Conservation (phyloP, 306 rosid genomes). For the Phaseolus lunatus region DNA sequence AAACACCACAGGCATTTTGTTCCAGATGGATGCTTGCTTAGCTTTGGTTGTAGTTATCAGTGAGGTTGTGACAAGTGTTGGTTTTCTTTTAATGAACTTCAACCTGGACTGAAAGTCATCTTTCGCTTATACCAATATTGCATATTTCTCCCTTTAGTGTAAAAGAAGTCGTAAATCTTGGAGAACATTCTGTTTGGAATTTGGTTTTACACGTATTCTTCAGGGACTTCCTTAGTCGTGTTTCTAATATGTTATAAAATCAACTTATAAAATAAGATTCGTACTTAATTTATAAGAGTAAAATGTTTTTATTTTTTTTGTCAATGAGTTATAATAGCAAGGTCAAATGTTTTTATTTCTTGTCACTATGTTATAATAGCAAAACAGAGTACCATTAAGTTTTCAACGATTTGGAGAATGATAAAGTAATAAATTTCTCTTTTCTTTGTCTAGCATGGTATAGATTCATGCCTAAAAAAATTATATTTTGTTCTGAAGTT, state of each 20-base stretch:
- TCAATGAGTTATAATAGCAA: too few relatives aligned
- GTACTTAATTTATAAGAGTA: too few relatives aligned
- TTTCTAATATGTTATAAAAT: too few relatives aligned
- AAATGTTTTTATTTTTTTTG: too few relatives aligned
- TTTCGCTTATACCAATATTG: not conserved
- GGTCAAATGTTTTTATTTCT: too few relatives aligned
- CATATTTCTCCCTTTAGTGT: not conserved
- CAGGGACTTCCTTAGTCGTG: not conserved
- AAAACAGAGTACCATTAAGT: not conserved
- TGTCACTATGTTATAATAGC: too few relatives aligned
- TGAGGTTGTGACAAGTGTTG: not conserved
- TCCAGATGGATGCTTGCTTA: too few relatives aligned
- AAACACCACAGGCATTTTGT: too few relatives aligned
- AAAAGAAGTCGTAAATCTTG: not conserved
- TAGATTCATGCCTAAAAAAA: not conserved
- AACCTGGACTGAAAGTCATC: not conserved
- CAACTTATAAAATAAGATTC: too few relatives aligned
- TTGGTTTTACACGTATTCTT: not conserved
- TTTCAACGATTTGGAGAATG: not conserved
- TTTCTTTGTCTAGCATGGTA: not conserved
- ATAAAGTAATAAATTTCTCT: not conserved
- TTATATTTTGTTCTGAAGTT: not conserved
- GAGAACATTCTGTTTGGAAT: conserved; percentile 1
- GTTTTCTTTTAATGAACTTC: not conserved
- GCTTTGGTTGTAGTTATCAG: not conserved